A percentile compares a stretch with the other conserved stretches of the same genome.
Conservation (phyloP, 768 basidiomycete genomes). For the Tricholoma furcatifolium region DNA sequence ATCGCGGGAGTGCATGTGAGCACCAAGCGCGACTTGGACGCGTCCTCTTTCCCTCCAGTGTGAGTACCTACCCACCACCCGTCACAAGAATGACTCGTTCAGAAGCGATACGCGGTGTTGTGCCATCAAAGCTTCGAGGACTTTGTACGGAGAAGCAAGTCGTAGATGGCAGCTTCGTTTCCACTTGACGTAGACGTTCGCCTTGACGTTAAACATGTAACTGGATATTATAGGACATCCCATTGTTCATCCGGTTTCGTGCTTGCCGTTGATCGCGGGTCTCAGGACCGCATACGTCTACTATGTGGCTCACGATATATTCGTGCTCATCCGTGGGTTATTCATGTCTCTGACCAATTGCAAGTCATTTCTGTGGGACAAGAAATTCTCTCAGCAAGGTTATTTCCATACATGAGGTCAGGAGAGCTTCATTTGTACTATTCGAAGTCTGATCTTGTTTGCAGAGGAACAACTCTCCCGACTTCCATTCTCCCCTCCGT, state of each 20-base stretch:
- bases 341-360: not conserved
- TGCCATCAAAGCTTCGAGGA: slow-evolving; percentile 7
- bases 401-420: not conserved
- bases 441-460: no score
- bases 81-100: slow-evolving; percentile 18
- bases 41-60: slow-evolving; percentile 16
- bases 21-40: not conserved
- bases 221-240: not conserved
- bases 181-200: no score
- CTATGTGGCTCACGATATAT: not conserved
- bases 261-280: slow-evolving; percentile 2
- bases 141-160: slow-evolving; percentile 11
- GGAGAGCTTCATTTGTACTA: no score
- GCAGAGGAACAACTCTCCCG: no score
- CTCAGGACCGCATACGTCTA: no score
- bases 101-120: not conserved
- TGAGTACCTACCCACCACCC: slow-evolving; percentile 19
- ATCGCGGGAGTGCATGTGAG: not conserved
- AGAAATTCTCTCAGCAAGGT: no score
- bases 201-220: no score
- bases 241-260: slow-evolving; percentile 13
- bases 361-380: not conserved
- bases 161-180: not conserved
- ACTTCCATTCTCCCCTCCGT: no score
- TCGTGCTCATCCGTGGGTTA: not conserved